Evolutionary conservation across 1,139 yeast genomes (phyloP).

Genomic region (Casaregolazyma suthepensis): DNA sequence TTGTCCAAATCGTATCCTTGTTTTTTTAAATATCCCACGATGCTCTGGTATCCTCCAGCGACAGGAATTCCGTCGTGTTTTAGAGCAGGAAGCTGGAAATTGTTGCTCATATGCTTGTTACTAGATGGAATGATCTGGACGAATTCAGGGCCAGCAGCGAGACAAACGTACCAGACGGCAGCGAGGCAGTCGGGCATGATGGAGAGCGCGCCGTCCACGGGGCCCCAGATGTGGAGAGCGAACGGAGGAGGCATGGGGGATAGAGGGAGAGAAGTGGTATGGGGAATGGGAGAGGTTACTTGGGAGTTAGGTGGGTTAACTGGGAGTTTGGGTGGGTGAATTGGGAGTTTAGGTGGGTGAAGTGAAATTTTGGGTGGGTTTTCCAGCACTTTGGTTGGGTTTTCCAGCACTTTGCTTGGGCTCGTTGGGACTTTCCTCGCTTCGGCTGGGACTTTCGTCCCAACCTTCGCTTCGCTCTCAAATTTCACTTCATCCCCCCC

Average conservation of each 20-base stretch:
- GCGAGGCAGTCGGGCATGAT: slow-evolving; percentile 45
- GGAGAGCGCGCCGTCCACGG: slow-evolving; percentile 26
- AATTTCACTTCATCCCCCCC: neutral
- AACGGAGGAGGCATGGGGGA: slow-evolving; percentile 15
- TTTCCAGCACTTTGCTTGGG: no score
- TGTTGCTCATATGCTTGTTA: slow-evolving; percentile 51
- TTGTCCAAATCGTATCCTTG: slow-evolving; percentile 20
- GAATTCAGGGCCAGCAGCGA: slow-evolving; percentile 20
- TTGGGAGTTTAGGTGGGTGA: no score
- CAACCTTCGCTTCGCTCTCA: no score
- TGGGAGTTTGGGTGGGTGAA: no score
- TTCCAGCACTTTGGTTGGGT: no score
- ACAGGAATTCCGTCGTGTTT: slow-evolving; percentile 28
- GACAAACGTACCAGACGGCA: slow-evolving; percentile 32
- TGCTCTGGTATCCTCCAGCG: slow-evolving; percentile 46
- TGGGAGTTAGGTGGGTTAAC: no score
- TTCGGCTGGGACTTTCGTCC: no score
- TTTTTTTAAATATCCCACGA: slow-evolving; percentile 36
- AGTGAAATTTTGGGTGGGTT: no score
- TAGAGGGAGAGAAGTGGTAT: neutral
- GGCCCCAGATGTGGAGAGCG: slow-evolving; percentile 58
- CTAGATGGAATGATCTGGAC: slow-evolving; percentile 47
- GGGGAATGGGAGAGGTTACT: no score
- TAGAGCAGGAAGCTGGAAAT: slow-evolving; percentile 49
- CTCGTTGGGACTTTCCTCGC: no score